phyloP scores from a whole-genome alignment of 805 yeast species.

The Kazachstania psychrophila region DNA sequence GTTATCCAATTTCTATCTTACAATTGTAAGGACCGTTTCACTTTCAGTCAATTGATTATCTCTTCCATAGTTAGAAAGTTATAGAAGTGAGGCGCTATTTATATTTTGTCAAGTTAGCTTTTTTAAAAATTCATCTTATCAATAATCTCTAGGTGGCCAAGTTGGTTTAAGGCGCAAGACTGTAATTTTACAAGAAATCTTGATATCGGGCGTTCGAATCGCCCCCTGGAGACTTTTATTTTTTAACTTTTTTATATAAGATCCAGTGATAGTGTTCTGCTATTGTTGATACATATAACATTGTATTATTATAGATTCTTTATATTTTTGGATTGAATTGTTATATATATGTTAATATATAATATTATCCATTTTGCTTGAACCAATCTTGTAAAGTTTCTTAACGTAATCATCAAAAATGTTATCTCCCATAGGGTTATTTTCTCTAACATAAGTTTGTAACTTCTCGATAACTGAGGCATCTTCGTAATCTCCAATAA shows the following conservation, averaged over 20 bases:
- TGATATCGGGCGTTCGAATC: slow-evolving; percentile 44
- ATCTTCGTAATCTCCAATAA: slow-evolving; percentile 50
- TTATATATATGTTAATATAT: slow-evolving; percentile 6
- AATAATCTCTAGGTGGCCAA: slow-evolving; percentile 39
- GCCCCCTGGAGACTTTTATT: slow-evolving; percentile 36
- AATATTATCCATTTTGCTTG: slow-evolving; percentile 10
- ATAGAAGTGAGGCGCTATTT: too few relatives aligned
- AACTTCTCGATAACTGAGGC: slow-evolving; percentile 39
- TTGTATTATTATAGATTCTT: too few relatives aligned
- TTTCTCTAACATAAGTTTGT: slow-evolving; percentile 32
- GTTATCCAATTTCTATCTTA: too few relatives aligned
- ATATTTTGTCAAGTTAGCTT: too few relatives aligned
- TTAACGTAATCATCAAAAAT: slow-evolving; percentile 10
- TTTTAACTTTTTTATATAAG: too few relatives aligned
- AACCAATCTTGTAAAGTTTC: slow-evolving; percentile 12
- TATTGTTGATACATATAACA: too few relatives aligned
- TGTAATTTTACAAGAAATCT: slow-evolving; percentile 34
- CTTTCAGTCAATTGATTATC: too few relatives aligned
- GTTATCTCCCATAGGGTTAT: slow-evolving; percentile 14
- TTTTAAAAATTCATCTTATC: too few relatives aligned
- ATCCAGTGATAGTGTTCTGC: too few relatives aligned
- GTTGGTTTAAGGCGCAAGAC: slow-evolving; percentile 40
- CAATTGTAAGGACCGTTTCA: too few relatives aligned
- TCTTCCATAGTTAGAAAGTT: too few relatives aligned
- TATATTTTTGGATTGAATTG: too few relatives aligned